Evolutionary conservation across 306 rosid species (phyloP).

Genomic region (Dicorynia guianensis): DNA sequence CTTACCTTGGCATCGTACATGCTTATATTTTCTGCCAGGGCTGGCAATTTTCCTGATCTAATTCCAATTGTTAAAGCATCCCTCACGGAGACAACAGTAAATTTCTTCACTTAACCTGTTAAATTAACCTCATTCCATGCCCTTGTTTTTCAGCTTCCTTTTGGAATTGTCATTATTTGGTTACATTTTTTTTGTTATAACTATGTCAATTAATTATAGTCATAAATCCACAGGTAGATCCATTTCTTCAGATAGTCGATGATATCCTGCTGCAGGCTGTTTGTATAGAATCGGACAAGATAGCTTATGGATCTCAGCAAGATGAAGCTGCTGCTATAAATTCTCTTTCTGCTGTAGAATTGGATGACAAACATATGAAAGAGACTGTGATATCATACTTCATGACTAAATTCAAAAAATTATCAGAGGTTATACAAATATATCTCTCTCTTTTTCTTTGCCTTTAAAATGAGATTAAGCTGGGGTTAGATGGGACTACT

Average conservation of each 20-base stretch:
- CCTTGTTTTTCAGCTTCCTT: no score
- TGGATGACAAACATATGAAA: slow-evolving; percentile 70
- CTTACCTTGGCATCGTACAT: slow-evolving; percentile 84
- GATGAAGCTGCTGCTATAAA: slow-evolving; percentile 74
- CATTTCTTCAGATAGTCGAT: slow-evolving; percentile 79
- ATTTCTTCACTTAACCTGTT: slow-evolving; percentile 38
- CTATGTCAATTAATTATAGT: slow-evolving; percentile 38
- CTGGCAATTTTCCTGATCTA: slow-evolving; percentile 69
- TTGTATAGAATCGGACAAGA: slow-evolving; percentile 54
- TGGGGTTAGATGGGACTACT: slow-evolving; percentile 28
- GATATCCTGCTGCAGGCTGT: slow-evolving; percentile 72
- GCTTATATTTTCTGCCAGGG: slow-evolving; percentile 87
- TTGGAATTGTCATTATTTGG: slow-evolving; percentile 9
- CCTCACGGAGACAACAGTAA: slow-evolving; percentile 64
- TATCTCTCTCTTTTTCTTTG: slow-evolving; percentile 7
- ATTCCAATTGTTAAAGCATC: slow-evolving; percentile 77
- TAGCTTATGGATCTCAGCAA: slow-evolving; percentile 64
- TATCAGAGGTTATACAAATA: slow-evolving; percentile 70
- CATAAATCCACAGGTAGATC: slow-evolving; percentile 75
- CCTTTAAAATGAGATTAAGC: slow-evolving; percentile 12
- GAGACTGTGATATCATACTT: slow-evolving; percentile 71
- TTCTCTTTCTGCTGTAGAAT: slow-evolving; percentile 64
- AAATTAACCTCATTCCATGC: no score
- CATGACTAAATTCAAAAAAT: slow-evolving; percentile 65
- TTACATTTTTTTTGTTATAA: slow-evolving; percentile 4